Conservation (phyloP, 2,329 filamentous ascomycete species). For the Aspergillus pseudotamarii region DNA sequence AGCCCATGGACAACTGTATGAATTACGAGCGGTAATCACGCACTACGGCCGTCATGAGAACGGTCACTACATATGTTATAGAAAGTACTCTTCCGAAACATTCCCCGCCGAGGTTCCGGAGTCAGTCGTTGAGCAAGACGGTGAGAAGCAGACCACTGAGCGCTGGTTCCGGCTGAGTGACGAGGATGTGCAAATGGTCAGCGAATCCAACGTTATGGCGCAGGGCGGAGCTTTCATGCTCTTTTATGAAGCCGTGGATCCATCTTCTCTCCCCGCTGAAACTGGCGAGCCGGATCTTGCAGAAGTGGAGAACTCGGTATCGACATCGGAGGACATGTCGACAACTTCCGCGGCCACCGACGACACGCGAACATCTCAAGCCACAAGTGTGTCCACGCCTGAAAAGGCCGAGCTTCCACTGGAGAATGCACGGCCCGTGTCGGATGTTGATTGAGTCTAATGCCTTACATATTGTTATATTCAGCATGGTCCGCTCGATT, state of each 20-base stretch:
- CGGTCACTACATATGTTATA: slow-evolving; percentile 92
- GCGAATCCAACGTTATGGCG: slow-evolving; percentile 71
- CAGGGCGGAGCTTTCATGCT: slow-evolving; percentile 94
- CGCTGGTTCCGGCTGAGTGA: slow-evolving; percentile 93
- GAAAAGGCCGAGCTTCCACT: slow-evolving; percentile 17
- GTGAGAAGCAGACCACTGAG: slow-evolving; percentile 43
- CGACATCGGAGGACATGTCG: slow-evolving; percentile 31
- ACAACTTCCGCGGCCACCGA: slow-evolving; percentile 30
- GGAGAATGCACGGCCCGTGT: slow-evolving; percentile 4
- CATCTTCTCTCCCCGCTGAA: neutral
- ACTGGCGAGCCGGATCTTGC: slow-evolving; percentile 6
- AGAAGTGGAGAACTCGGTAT: slow-evolving; percentile 18
- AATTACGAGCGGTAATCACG: slow-evolving; percentile 80
- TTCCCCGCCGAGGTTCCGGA: slow-evolving; percentile 39
- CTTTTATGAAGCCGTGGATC: slow-evolving; percentile 80
- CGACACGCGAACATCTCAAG: slow-evolving; percentile 27
- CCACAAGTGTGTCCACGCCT: slow-evolving; percentile 32
- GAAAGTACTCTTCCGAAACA: slow-evolving; percentile 61
- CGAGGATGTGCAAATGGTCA: slow-evolving; percentile 75
- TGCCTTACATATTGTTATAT: slow-evolving; percentile 7
- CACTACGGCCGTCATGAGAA: slow-evolving; percentile 92
- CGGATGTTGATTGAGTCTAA: slow-evolving; percentile 18
- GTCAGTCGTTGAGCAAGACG: slow-evolving; percentile 34
- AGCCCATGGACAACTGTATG: slow-evolving; percentile 59
- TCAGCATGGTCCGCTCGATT: neutral